Percentiles rank a stretch among this genome's conserved stretches.
phyloP scores from a whole-genome alignment of 73 alveolate species.

The Paramecium biaurelia region DNA sequence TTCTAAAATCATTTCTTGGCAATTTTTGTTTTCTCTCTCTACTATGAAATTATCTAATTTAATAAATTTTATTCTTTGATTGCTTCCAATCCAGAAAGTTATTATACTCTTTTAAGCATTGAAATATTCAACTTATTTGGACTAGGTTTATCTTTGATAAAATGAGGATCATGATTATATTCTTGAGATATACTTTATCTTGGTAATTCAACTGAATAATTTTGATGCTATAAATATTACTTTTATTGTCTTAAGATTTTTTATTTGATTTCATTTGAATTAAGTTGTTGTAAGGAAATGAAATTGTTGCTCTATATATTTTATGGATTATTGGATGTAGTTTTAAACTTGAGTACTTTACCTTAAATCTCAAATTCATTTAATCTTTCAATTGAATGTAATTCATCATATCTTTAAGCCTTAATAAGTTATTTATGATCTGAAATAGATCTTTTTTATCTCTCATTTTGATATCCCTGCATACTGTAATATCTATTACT shows the following conservation, averaged over 20 bases:
- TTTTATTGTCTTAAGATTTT: background rate
- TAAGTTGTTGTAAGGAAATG: background rate
- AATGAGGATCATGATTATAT: background rate
- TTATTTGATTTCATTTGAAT: background rate
- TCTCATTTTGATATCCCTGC: background rate
- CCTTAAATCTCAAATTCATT: background rate
- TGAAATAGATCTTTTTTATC: background rate
- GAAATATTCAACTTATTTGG: background rate
- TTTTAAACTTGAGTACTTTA: background rate
- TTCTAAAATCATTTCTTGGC: background rate
- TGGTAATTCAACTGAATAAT: background rate
- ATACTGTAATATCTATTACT: background rate
- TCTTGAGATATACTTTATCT: background rate
- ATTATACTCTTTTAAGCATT: background rate
- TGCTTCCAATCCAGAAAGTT: background rate
- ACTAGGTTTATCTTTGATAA: background rate
- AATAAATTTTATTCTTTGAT: background rate
- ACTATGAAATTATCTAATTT: background rate
- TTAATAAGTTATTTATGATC: background rate
- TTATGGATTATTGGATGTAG: background rate
- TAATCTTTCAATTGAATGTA: background rate
- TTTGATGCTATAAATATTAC: background rate
- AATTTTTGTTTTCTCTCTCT: background rate
- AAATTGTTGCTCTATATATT: background rate
- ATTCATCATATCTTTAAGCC: background rate